Base-by-base conservation (phyloP, 78 protist species). In the Dictyostelium capitatum region DNA sequence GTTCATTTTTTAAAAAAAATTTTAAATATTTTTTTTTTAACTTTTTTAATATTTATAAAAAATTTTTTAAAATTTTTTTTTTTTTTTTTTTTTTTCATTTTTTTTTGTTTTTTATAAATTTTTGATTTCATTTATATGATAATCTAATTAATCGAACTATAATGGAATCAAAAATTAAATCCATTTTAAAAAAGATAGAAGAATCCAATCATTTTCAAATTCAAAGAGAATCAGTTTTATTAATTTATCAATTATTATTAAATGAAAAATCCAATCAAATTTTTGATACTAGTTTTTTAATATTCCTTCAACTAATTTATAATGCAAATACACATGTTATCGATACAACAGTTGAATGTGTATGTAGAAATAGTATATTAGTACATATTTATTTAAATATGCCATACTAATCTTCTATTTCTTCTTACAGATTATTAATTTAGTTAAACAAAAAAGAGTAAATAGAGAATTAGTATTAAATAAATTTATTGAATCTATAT, bases 271-370 rank as follows among this genome's bases (percentile, higher is more conserved):
- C 79, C 3, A n/a, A 23, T 0, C 79, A 23, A n/a, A 54, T 79
- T 30, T 79, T 54, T 32, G 83, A 79, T 32, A 4, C 17, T 14
- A 19, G 51, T 32, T 17, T 79, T 6, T 14, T 19, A n/a, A 43
- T 48, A 79, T 79, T 79, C 57, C 30, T 54, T 6, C 83, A 79
- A 79, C 32, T 56, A 50, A 79, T 79, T 20, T 79, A 54, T 56
- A 54, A 56, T 56, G 28, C 65, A 51, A 50, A 28, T 12, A 15
- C 51, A 2, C 47, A 43, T 79, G 70, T 79, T 12, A 37, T 54
- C 59, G 83, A 79, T 54, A 54, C 70, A 48, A 79, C 73, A 2
- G 56, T 79, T 7, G 30, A 51, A 37, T 79, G 83, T 79, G 83
- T 79, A 56, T 9, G 81, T 75, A 72, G 11, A 7, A 32, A 37